A percentile compares a stretch with the other conserved stretches of the same genome.
Evolutionary conservation across 1,284 basidiomycete species (phyloP).

Genomic region (Schizopora paradoxa): DNA sequence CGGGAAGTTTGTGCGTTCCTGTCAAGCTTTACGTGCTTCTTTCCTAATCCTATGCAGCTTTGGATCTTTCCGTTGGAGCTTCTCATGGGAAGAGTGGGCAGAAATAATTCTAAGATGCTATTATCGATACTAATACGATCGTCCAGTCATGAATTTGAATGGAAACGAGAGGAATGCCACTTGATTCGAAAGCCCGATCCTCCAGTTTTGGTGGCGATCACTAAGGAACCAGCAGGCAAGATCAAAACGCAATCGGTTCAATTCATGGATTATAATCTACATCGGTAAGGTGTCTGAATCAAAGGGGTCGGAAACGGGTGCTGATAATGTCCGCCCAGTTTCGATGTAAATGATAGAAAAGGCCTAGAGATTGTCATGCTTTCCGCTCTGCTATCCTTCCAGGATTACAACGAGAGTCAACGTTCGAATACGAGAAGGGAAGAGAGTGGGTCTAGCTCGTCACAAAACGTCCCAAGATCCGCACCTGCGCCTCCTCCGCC

Average conservation of each 20-base stretch:
- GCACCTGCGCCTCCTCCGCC: conserved; percentile 40
- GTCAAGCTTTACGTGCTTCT: neutral
- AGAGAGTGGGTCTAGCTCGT: conserved; percentile 14
- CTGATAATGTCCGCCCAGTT: conserved; percentile 38
- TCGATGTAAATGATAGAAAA: conserved; percentile 77
- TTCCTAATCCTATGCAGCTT: too few species aligned
- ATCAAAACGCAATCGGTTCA: conserved; percentile 66
- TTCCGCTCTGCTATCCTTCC: conserved; percentile 69
- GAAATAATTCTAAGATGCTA: neutral
- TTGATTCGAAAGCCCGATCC: conserved; percentile 82
- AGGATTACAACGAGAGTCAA: conserved; percentile 62
- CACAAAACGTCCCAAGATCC: conserved; percentile 14
- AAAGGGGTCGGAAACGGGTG: neutral
- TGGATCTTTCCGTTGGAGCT: conserved; percentile 63
- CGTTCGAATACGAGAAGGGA: conserved; percentile 26
- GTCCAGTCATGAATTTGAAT: conserved; percentile 73
- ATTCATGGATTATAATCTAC: conserved; percentile 81
- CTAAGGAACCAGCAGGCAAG: conserved; percentile 65
- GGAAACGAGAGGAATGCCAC: conserved; percentile 77
- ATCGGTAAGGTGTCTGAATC: conserved; percentile 41
- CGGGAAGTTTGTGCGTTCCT: conserved; percentile 50
- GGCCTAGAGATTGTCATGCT: conserved; percentile 78
- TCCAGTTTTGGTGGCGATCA: conserved; percentile 73
- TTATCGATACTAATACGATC: too few species aligned
- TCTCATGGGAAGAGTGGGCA: conserved; percentile 77